Evolutionary conservation across 495 filamentous ascomycete genomes (phyloP).

Genomic region (Xylaria sp.): DNA sequence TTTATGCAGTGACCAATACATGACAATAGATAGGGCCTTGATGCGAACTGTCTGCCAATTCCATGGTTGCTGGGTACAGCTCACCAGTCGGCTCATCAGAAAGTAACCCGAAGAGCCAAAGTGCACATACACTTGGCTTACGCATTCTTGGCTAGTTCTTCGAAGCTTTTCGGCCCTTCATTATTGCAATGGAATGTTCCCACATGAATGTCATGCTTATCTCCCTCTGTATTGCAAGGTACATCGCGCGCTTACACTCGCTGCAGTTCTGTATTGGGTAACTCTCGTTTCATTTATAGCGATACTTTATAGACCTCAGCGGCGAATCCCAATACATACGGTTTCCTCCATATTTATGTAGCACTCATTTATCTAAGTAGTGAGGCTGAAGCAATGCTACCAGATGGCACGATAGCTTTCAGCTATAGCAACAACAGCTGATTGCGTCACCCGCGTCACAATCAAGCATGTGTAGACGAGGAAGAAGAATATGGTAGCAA

Average conservation of each 20-base stretch:
- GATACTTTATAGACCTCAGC: neutral
- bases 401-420: conserved; percentile 4
- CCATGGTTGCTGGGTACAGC: neutral
- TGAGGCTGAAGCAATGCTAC: conserved; percentile 10
- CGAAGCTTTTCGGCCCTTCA: conserved; percentile 19
- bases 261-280: neutral
- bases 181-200: neutral
- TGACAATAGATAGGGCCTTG: neutral
- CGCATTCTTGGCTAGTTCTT: neutral
- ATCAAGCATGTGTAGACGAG: neutral
- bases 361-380: neutral
- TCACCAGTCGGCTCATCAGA: conserved; percentile 12
- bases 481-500: neutral
- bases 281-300: conserved; percentile 10
- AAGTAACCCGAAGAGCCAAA: conserved; percentile 17
- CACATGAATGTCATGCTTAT: conserved; percentile 7
- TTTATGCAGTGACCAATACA: neutral
- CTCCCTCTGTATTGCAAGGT: neutral
- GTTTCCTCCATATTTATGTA: conserved; percentile 12
- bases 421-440: conserved; percentile 23
- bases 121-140: conserved; percentile 6
- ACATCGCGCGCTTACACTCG: neutral
- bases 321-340: neutral
- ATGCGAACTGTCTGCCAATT: conserved; percentile 1
- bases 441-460: neutral